phyloP scores from a whole-genome alignment of 176 grass and related monocot species.

The Oropetium thomaeum region DNA sequence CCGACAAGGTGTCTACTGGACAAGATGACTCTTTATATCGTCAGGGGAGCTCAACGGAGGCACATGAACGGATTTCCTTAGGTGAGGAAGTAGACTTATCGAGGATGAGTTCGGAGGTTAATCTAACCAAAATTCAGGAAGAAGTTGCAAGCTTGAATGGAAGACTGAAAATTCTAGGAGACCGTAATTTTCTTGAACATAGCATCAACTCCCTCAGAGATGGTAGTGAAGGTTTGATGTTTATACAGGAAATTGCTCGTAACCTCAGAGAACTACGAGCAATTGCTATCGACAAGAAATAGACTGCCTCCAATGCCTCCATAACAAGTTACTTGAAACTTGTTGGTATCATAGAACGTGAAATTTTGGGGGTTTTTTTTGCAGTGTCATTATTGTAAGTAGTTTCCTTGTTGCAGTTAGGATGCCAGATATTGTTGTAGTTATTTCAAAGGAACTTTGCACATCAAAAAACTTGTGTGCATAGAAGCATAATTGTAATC shows the following conservation, averaged over 20 bases:
- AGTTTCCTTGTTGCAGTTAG: background rate
- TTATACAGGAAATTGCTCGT: constrained; percentile 62
- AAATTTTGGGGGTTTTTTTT: too few species aligned
- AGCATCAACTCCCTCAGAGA: constrained; percentile 65
- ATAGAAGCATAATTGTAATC: background rate
- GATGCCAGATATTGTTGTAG: constrained; percentile 11
- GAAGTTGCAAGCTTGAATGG: constrained; percentile 47
- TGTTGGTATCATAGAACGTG: constrained; percentile 3
- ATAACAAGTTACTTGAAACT: background rate
- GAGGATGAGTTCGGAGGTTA: background rate
- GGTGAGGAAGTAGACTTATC: constrained; percentile 19
- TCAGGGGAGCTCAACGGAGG: constrained; percentile 2
- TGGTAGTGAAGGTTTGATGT: constrained; percentile 48
- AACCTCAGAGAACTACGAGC: constrained; percentile 48
- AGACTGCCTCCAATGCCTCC: constrained; percentile 8
- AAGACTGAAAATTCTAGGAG: constrained; percentile 57
- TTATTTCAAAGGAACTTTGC: constrained; percentile 4
- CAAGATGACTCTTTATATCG: background rate
- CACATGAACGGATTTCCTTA: background rate
- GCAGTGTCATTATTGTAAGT: too few species aligned
- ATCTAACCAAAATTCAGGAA: constrained; percentile 42
- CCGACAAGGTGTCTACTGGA: background rate
- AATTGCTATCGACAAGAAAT: constrained; percentile 33
- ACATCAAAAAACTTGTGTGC: background rate
- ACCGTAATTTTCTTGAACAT: constrained; percentile 64